Evolutionary conservation across 805 yeast species (phyloP), one percentile per base, ranked within the genome.

Genomic region (Metschnikowia chrysomelidarum): DNA sequence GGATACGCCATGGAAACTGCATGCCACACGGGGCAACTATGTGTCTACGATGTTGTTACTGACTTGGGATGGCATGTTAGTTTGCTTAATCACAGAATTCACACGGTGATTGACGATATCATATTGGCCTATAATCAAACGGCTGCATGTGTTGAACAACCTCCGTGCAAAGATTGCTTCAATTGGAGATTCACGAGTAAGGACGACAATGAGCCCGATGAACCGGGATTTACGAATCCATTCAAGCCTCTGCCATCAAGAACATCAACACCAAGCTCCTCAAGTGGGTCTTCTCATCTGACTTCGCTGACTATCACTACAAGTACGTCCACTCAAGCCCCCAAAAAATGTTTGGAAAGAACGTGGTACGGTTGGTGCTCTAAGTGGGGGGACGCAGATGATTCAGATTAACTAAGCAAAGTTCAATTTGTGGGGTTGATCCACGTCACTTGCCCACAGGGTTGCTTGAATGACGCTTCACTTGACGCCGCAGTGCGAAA

Each of bases 1-100:
- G 98, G 98, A 0, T 93, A 87, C 59, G 98, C 98, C 8, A 82
- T 93, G 96, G 98, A 93, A 53, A 82, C 96, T 0, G 82, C 81
- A 29, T 93, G 98, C 56, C 98, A 93, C 57, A 75, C 95, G 0
- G 98, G 98, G 0, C 74, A 73, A 56, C 77, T 78, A 35, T 93
- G 98, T 58, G 72, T 82, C 19, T 93, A 91, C 61, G 98, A 93
- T 52, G 89, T 83, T 8, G 96, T 89, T 9, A 72, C 74, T 3
- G 98, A 93, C 49, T 65, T 74, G 45, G 97, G 97, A 2, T 91
- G 97, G 96, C 82, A 78, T 52, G 89, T 89, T 11, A 87, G 82
- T 50, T 63, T 93, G 59, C 69, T 85, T 44, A 87, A 91, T 59
- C 98, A 93, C 59, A 70, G 96, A 27, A 87, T 93, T 34, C 93